Evolutionary conservation across 345 rosid species (phyloP).

Genomic region (Triadica sebifera): DNA sequence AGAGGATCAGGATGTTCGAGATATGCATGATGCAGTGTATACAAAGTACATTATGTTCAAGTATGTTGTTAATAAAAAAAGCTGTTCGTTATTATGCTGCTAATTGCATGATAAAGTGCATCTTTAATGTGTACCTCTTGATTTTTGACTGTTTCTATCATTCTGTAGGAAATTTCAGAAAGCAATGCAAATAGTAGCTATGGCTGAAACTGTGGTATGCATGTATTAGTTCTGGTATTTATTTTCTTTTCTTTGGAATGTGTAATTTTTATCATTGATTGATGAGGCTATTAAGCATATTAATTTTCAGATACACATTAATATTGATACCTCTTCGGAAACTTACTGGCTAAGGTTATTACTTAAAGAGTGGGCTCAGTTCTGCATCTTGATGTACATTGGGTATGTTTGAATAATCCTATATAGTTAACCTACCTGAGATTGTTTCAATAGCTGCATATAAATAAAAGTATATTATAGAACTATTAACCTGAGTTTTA

Average conservation of each 20-base stretch:
- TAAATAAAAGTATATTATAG: background rate
- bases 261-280: background rate
- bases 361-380: conserved; percentile 83
- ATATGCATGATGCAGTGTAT: conserved; percentile 77
- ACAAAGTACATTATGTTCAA: conserved; percentile 83
- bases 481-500: no score
- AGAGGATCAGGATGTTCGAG: conserved; percentile 79
- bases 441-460: background rate
- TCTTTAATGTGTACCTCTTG: background rate
- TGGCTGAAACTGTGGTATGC: conserved; percentile 81
- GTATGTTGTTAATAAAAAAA: conserved; percentile 36
- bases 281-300: conserved; percentile 14
- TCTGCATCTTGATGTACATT: conserved; percentile 77
- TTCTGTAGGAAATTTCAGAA: conserved; percentile 78
- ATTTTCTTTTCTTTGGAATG: background rate
- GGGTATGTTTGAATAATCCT: conserved; percentile 50
- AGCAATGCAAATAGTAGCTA: conserved; percentile 85
- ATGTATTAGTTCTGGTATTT: conserved; percentile 1
- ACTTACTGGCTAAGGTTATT: conserved; percentile 78
- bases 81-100: background rate
- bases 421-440: background rate
- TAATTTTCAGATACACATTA: conserved; percentile 60
- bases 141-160: background rate
- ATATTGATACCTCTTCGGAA: conserved; percentile 63
- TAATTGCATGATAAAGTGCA: background rate